Evolutionary conservation across 768 basidiomycete species (phyloP), one percentile per base, ranked within the genome.

Genomic region (Boletus sp.): DNA sequence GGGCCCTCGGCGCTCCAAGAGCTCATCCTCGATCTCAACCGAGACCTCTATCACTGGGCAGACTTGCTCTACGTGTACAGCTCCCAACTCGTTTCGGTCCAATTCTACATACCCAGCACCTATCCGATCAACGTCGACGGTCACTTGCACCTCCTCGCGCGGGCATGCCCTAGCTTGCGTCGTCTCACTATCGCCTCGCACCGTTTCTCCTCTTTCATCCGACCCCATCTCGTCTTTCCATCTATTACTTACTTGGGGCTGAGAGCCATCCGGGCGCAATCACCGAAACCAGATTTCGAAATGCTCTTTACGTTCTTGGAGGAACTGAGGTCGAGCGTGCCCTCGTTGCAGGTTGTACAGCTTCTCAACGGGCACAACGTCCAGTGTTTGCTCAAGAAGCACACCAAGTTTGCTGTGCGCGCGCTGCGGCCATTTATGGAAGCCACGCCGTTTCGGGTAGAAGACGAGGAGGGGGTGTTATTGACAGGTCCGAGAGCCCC

Each of bases 321-420:
- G 5, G 39, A 47, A 14, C 36, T 71, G 33, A 37, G 24, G 20
- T 50, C 54, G 18, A 58, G 14, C 17, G 37, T 50, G 0, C 64
- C 67, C 5, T 61, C 68, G n/a, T 40, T 70, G 47, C 59, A 39
- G 12, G 63, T 64, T 1, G 55, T 71, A 5, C 69, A 62, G 15
- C 58, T 71, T 20, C 17, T 62, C 35, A 54, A 65, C 20, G 55
- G 48, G 29, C 18, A 35, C 1, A 67, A 63, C 15, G 47, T 66
- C 20, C 42, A 47, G 9, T 59, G 61, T 47, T 52, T 71, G 41
- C 50, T 67, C 47, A 62, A 48, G 24, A 45, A 54, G 5, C 64
- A 66, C 28, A 49, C 54, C 37, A 59, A 58, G 50, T 32, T 58
- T 37, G 55, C 53, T 6, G 28, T 50, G 20, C 55, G 47, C 4